Percentiles rank a stretch among this genome's conserved stretches.
Evolutionary conservation across 2,329 filamentous ascomycete species (phyloP).

Genomic region (Sclerotinia borealis): DNA sequence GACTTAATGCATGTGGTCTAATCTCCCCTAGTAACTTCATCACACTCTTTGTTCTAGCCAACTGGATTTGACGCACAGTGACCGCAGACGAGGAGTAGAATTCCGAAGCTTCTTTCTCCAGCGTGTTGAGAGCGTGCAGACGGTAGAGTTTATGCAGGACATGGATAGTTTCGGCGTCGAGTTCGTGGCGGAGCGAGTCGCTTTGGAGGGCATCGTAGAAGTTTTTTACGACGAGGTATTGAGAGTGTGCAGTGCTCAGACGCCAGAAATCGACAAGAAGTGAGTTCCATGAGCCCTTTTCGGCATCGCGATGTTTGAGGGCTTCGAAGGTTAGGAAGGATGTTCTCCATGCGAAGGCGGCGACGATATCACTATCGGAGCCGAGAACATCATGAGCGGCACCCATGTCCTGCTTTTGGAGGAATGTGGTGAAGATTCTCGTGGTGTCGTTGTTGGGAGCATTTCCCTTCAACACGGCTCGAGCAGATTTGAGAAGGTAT

Average conservation of each 20-base stretch:
- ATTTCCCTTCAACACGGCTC: constrained; percentile 60
- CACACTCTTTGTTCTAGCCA: constrained; percentile 60
- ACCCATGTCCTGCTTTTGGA: constrained; percentile 60
- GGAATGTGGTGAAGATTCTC: constrained; percentile 58
- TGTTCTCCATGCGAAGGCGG: constrained; percentile 69
- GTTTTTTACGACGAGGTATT: constrained; percentile 74
- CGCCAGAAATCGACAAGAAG: constrained; percentile 74
- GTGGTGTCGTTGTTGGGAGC: constrained; percentile 63
- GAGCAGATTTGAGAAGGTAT: constrained; percentile 71
- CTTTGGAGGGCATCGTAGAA: constrained; percentile 66
- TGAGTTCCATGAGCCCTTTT: constrained; percentile 73
- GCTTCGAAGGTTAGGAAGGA: constrained; percentile 71
- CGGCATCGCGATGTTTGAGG: constrained; percentile 65
- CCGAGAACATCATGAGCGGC: constrained; percentile 70
- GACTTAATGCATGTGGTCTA: constrained; percentile 62
- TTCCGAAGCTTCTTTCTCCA: constrained; percentile 63
- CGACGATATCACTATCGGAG: constrained; percentile 63
- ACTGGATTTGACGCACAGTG: constrained; percentile 65
- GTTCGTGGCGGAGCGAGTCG: constrained; percentile 42
- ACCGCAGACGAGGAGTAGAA: constrained; percentile 67
- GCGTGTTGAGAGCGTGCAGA: constrained; percentile 57
- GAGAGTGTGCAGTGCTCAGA: constrained; percentile 66
- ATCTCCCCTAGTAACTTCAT: constrained; percentile 67
- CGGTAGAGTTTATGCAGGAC: constrained; percentile 63
- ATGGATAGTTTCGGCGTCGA: constrained; percentile 51